Evolutionary conservation across 306 rosid genomes (phyloP), one percentile per base, ranked within the genome.

Genomic region (Quercus robur): DNA sequence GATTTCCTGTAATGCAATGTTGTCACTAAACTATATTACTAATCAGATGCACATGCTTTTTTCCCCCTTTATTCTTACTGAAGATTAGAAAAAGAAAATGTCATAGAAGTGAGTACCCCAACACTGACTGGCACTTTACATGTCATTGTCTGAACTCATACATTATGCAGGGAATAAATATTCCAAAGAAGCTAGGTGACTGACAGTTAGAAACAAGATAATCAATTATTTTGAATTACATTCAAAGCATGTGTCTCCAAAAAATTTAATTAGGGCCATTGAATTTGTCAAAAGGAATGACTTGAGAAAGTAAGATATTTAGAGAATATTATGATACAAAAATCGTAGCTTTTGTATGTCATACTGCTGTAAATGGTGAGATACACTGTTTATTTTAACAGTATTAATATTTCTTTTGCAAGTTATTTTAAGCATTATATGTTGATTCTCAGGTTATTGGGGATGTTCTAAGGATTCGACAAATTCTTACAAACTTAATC

Each of bases 401-500:
- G 33, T 44, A 14, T 70, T 30, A 38, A 38, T 33, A 35, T 59
- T 23, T 21, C 25, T 31, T 31, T 19, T 70, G 28, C 26, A 33
- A 20, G 35, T 80, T 55, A 31, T 41, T 23, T 59, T 10, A 2
- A 56, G 31, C 2, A 28, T 55, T 58, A 44, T 75, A 74, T 69
- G 21, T 28, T 44, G 77, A 78, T 75, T 88, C n/a, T 71, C 88
- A 94, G 98, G 92, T 92, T 56, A 80, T 86, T 75, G 98, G 98
- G 38, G 98, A 92, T 80, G 98, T 94, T 81, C 87, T 94, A 80
- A 89, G 98, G 86, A 88, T 94, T 82, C 88, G 98, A 74, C 98
- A 94, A 86, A 92, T 90, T 38, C 97, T 94, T 70, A 94, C 98
- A 35, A 94, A 94, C 86, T 89, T 94, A 82, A 81, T 88, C 86